A percentile compares a stretch with the other conserved stretches of the same genome.
These are phyloP conservation scores for Boletus sp. DNA, from an alignment of 768 basidiomycete genomes.

Conservation along the genomic window DNA sequence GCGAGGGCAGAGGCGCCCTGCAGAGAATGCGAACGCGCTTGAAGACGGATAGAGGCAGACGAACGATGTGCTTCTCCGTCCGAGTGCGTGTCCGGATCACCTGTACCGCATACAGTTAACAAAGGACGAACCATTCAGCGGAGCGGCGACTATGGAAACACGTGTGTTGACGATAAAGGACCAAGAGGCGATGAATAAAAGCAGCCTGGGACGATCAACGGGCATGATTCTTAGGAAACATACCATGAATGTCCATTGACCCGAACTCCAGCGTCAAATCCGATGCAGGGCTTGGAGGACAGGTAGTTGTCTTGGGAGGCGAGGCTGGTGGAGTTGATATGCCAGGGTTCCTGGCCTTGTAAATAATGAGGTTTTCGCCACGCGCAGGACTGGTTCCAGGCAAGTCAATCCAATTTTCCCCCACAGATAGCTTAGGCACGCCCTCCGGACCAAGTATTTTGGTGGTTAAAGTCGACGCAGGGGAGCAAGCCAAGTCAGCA, in stretches of 20 bases:
- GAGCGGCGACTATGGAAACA: neutral
- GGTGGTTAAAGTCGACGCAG: neutral
- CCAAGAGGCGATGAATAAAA: neutral
- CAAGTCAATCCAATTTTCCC: neutral
- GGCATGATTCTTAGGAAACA: slow-evolving; percentile 9
- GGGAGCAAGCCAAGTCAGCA: slow-evolving; percentile 1
- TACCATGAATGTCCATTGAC: slow-evolving; percentile 29
- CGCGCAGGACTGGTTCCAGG: slow-evolving; percentile 12
- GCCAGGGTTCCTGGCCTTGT: neutral
- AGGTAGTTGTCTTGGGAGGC: neutral
- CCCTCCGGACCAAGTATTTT: neutral
- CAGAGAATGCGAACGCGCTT: slow-evolving; percentile 23
- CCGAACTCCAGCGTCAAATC: slow-evolving; percentile 21
- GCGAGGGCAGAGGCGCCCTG: slow-evolving; percentile 8
- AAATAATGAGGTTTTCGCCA: neutral
- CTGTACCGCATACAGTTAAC: slow-evolving; percentile 13
- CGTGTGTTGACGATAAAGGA: neutral
- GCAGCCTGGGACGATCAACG: neutral
- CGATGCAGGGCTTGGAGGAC: slow-evolving; percentile 17
- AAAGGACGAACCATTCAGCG: neutral
- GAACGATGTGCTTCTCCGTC: slow-evolving; percentile 5
- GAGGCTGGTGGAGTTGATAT: slow-evolving; percentile 3
- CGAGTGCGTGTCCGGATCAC: slow-evolving; percentile 10
- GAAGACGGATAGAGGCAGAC: neutral
- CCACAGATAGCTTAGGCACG: slow-evolving; percentile 3